Evolutionary conservation across 2,329 filamentous ascomycete species (phyloP), one percentile per base, ranked within the genome.

Genomic region (Pezicula carpinea): DNA sequence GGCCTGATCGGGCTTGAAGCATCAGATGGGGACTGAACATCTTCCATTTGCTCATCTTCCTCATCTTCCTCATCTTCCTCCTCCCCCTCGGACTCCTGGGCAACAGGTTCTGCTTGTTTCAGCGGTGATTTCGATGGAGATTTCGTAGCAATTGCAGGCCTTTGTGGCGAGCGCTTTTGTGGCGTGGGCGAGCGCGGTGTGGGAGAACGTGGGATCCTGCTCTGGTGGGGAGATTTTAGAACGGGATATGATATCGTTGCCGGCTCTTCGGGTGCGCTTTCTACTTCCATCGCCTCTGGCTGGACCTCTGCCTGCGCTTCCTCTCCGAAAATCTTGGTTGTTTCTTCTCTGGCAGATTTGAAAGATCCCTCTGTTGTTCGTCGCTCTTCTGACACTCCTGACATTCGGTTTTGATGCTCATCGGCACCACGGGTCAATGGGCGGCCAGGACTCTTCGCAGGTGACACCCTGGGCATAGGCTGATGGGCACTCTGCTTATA

Each of bases 1-100:
- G 86, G 85, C 55, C 88, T 78, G 41, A 87, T 81, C 0, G 87
- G 87, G 56, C 85, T 91, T 0, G 87, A 89, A 1, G 72, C 76
- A 40, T 88, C 84, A 2, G 85, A 87, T 14, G 79, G 77, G 3
- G 83, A 85, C 50, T 74, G 71, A 18, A 69, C 68, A 51, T 78
- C 78, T 33, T 79, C 75, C 39, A 65, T 57, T 23, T 44, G 51
- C 21, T 57, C 61, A 14, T 64, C 59, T 23, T 67, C 60, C 5
- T 57, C 52, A 38, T 15, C 33, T 32, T 32, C 29, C 8, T 32
- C 29, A 32, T 14, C 8, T 32, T 14, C 29, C 7, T 14, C 14
- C 8, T 33, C 42, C 14, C 15, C 6, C 15, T 23, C 18, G 14
- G 6, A 15, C 22, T 44, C 19, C 8, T 23, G n/a, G n/a, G n/a